Conservation (phyloP, 345 rosid genomes). For the Camelina sativa region DNA sequence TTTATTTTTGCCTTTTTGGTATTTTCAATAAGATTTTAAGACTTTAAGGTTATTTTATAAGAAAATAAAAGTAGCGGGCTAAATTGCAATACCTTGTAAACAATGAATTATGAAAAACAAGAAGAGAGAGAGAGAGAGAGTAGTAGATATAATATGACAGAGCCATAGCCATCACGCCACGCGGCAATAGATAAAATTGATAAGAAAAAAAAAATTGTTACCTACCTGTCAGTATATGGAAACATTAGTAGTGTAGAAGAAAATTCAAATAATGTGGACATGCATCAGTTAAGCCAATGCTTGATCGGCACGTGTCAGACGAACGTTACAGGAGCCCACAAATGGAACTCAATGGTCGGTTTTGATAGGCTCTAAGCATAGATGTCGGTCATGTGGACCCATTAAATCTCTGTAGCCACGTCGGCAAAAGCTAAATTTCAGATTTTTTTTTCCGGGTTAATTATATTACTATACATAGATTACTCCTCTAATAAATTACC, state of each 20-base stretch:
- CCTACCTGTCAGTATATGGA: conserved; percentile 7
- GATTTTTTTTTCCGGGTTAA: background rate
- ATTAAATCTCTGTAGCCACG: background rate
- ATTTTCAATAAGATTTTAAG: background rate
- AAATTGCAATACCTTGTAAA: background rate
- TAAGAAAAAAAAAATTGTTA: background rate
- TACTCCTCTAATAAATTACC: background rate
- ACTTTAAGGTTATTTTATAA: background rate
- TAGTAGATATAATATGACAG: background rate
- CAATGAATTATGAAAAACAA: background rate
- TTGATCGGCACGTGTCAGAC: background rate
- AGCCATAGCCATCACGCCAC: background rate
- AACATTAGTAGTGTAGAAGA: background rate
- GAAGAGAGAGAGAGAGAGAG: background rate
- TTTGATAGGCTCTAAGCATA: conserved; percentile 8
- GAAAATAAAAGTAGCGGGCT: background rate
- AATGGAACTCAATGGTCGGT: conserved; percentile 6
- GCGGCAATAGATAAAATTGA: conserved; percentile 12
- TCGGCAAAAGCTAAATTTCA: background rate
- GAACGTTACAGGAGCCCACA: background rate
- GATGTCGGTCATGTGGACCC: conserved; percentile 40
- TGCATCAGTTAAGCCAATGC: background rate
- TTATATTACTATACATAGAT: background rate
- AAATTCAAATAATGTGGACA: background rate
- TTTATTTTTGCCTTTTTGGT: too few species aligned